A percentile compares a stretch with the other conserved stretches of the same genome.
phyloP scores from a whole-genome alignment of 306 rosid genomes.

The Trichosanthes cucumerina region DNA sequence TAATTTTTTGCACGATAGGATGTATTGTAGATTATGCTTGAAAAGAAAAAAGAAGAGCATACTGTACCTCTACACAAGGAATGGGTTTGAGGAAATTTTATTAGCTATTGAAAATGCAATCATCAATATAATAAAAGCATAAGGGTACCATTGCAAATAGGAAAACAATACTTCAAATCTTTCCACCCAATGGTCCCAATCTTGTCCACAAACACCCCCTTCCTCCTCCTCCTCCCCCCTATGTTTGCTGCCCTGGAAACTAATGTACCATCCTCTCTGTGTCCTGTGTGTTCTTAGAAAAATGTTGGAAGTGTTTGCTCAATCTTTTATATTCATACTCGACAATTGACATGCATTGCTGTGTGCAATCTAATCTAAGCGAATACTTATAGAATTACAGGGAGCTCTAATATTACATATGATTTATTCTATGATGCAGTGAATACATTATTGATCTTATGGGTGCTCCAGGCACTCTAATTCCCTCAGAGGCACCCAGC shows the following conservation, averaged over 20 bases:
- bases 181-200: neutral
- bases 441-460: slow-evolving; percentile 93
- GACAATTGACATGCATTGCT: neutral
- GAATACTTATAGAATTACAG: slow-evolving; percentile 9
- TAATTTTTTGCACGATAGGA: neutral
- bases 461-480: slow-evolving; percentile 98
- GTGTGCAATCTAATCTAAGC: neutral
- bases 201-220: too few species aligned
- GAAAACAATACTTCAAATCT: neutral
- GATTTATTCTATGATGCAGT: slow-evolving; percentile 49
- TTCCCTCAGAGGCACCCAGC: slow-evolving; percentile 91
- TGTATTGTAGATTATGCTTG: neutral
- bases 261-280: neutral
- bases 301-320: neutral
- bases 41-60: neutral
- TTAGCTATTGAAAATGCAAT: neutral
- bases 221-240: neutral
- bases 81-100: neutral
- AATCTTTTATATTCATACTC: neutral
- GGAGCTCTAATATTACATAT: slow-evolving; percentile 16
- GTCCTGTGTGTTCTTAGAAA: neutral
- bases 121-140: neutral
- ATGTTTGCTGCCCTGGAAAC: neutral
- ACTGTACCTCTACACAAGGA: neutral
- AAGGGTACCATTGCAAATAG: neutral